Base-by-base conservation (phyloP, 225 moss, liverwort and hornwort species). In the Bryum argenteum region DNA sequence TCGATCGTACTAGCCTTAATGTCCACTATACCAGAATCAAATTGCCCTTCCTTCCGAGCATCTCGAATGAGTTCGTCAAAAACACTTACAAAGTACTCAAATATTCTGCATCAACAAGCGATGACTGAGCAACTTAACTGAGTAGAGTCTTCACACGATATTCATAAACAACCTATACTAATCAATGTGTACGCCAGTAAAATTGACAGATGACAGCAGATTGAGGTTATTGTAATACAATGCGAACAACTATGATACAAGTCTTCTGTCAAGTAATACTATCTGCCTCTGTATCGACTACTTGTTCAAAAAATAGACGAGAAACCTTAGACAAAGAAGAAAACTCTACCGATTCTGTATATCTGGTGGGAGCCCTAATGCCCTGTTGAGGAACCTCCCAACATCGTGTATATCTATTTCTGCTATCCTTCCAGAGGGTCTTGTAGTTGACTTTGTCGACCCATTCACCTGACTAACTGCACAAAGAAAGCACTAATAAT, bases 21-120 rank as follows among this genome's bases (percentile, higher is more conserved):
- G 73, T 98, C 98, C 67, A 93, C 89, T 60, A 98, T 98, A 54
- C 98, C 98, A 71, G 94, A 98, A 81, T 98, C 98, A 62, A 98
- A 98, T 78, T 94, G 98, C 21, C 98, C 98, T 54, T 92, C 94
- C 70, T 89, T 98, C 28, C 98, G 92, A 61, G 98, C 98, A 73
- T 90, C 89, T 79, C 87, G 92, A 59, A 98, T 89, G 19, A 98
- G 80, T 69, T 94, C 88, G 78, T 98, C 94, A 80, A 98, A 98
- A 44, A 94, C 87, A 64, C 83, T 87, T 54, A 94, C 94, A 77
- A 94, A 98, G 73, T 88, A 98, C 62, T 92, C 92, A 67, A 98
- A 98, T 15, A 98, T 69, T 58, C 93, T 93, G 85, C 76, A 72
- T 59, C 68, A 69, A 71, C 20, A 61, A 61, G 60, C 9, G 61